Percentiles rank a stretch among this genome's conserved stretches.
Conservation (phyloP, 2,329 filamentous ascomycete species). For the Cytospora piceae region DNA sequence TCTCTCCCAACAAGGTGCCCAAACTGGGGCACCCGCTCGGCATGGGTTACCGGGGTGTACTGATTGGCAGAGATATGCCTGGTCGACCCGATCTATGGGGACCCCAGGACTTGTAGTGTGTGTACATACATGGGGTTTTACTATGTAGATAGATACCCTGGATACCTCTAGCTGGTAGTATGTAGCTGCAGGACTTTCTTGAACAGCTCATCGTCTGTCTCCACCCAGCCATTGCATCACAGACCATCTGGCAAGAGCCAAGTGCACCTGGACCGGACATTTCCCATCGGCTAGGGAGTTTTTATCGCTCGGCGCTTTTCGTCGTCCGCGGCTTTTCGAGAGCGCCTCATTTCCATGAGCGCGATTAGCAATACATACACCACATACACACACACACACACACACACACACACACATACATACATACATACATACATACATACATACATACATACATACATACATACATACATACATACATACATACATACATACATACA, state of each 20-base stretch:
- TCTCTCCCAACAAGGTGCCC: not conserved
- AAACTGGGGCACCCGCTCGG: too few species aligned
- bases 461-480: too few species aligned
- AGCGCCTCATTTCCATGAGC: not conserved
- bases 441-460: too few species aligned
- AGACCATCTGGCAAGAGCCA: not conserved
- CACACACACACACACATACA: too few species aligned
- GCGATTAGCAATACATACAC: not conserved
- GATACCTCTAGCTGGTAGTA: too few species aligned
- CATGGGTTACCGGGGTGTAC: not conserved
- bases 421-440: too few species aligned
- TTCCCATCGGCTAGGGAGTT: not conserved
- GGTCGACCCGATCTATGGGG: not conserved
- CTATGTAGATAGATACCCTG: too few species aligned
- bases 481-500: too few species aligned
- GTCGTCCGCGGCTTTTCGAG: not conserved
- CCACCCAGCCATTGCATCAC: not conserved
- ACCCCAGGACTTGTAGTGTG: not conserved
- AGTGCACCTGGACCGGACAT: not conserved
- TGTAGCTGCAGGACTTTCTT: not conserved
- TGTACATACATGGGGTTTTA: too few species aligned
- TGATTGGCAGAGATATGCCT: constrained; percentile 1
- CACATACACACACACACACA: too few species aligned
- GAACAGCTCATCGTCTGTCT: constrained; percentile 1
- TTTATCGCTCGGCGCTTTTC: not conserved